Percentiles rank a stretch among this genome's conserved stretches.
These are phyloP conservation scores for Xylaria sp. DNA, from an alignment of 2,329 filamentous ascomycete species.

Conservation along the genomic window DNA sequence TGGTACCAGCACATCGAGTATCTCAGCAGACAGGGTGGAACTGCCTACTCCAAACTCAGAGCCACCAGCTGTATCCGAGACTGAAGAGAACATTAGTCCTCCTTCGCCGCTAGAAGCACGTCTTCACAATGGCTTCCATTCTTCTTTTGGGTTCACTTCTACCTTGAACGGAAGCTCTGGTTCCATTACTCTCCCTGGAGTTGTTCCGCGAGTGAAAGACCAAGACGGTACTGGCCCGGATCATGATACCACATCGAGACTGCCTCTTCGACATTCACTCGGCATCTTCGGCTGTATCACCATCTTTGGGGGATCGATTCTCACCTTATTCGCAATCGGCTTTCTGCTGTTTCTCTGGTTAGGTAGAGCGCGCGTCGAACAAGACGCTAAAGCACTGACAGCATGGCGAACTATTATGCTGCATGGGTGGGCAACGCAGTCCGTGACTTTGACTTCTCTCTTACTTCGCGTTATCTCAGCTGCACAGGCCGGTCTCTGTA, in stretches of 20 bases:
- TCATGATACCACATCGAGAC: background rate
- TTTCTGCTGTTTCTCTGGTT: slow-evolving; percentile 29
- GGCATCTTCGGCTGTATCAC: slow-evolving; percentile 27
- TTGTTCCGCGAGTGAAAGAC: no score
- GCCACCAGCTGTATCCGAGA: background rate
- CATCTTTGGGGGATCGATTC: slow-evolving; percentile 11
- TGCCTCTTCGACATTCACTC: slow-evolving; percentile 14
- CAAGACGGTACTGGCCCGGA: no score
- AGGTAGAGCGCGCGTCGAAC: background rate
- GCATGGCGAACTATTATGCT: slow-evolving; percentile 26
- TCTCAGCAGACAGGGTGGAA: background rate
- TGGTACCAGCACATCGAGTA: no score
- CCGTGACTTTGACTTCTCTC: slow-evolving; percentile 24
- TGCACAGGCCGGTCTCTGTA: slow-evolving; percentile 21
- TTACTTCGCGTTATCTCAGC: background rate
- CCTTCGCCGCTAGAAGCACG: background rate
- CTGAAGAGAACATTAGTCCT: background rate
- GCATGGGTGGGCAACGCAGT: slow-evolving; percentile 14
- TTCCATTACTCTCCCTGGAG: no score
- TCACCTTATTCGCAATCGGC: slow-evolving; percentile 3
- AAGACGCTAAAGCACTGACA: no score
- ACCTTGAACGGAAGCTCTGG: no score
- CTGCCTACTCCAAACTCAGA: background rate
- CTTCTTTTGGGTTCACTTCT: no score
- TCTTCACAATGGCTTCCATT: no score